Conservation (phyloP, 805 yeast species). For the Metschnikowia sp. region DNA sequence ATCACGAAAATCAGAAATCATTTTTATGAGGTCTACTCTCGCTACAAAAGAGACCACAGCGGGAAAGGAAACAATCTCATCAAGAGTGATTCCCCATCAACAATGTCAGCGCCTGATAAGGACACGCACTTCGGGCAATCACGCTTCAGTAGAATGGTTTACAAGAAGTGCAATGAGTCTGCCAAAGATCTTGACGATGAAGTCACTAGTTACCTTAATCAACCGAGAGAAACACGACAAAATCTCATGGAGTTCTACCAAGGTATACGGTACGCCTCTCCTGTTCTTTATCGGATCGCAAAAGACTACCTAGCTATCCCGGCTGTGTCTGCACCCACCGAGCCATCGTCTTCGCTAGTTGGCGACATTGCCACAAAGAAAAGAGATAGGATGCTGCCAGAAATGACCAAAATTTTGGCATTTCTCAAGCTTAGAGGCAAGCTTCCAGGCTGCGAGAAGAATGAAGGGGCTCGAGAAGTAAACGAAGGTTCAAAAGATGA, state of each 20-base stretch:
- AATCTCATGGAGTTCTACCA: neutral
- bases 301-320: neutral
- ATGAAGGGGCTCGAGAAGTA: neutral
- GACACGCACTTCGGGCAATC: neutral
- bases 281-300: conserved; percentile 1
- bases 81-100: neutral
- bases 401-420: neutral
- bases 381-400: neutral
- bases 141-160: neutral
- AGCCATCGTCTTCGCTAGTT: neutral
- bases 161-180: neutral
- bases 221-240: neutral
- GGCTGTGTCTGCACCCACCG: neutral
- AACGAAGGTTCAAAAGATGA: neutral
- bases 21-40: neutral
- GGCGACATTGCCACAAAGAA: neutral
- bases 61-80: no score
- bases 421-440: neutral
- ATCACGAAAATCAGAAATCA: neutral
- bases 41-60: neutral
- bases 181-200: neutral
- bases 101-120: neutral
- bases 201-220: neutral
- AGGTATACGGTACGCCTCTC: neutral
- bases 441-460: neutral